phyloP scores from a whole-genome alignment of 768 basidiomycete genomes.

The Leccinum aurantiacum region DNA sequence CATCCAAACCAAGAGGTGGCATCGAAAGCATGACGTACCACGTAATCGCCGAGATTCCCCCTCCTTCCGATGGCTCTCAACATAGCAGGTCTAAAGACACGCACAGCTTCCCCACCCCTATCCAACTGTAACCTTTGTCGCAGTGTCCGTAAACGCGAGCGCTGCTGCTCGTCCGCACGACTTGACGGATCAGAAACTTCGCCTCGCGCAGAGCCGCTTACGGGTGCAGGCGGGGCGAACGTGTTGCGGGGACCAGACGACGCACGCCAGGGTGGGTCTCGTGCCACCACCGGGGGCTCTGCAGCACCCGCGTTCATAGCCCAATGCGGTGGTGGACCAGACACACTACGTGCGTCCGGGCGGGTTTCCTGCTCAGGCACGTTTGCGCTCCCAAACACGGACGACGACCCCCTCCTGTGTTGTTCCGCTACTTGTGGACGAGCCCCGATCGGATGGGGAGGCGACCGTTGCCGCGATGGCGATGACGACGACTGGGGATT shows the following conservation, averaged over 20 bases:
- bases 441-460: conserved; percentile 26
- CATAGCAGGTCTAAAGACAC: conserved; percentile 25
- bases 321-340: conserved; percentile 15
- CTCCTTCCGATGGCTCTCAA: conserved; percentile 25
- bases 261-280: conserved; percentile 26
- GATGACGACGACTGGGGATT: conserved; percentile 17
- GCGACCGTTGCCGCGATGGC: conserved; percentile 21
- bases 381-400: conserved; percentile 3
- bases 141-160: conserved; percentile 25
- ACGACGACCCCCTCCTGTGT: conserved; percentile 10
- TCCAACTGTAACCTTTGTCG: conserved; percentile 33
- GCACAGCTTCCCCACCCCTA: conserved; percentile 20
- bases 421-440: conserved; percentile 24
- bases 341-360: conserved; percentile 3
- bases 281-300: conserved; percentile 5
- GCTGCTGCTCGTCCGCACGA: conserved; percentile 22
- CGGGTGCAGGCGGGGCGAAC: conserved; percentile 3
- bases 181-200: conserved; percentile 5
- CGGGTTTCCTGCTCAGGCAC: conserved; percentile 16
- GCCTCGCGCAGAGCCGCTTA: not conserved
- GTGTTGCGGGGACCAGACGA: conserved; percentile 17
- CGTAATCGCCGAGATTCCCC: conserved; percentile 42
- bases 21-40: conserved; percentile 44
- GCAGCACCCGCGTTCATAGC: not conserved
- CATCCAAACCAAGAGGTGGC: conserved; percentile 1